These are phyloP conservation scores for Phytophthora cajani DNA, from an alignment of 352 stramenopile genomes.

Conservation along the genomic window DNA sequence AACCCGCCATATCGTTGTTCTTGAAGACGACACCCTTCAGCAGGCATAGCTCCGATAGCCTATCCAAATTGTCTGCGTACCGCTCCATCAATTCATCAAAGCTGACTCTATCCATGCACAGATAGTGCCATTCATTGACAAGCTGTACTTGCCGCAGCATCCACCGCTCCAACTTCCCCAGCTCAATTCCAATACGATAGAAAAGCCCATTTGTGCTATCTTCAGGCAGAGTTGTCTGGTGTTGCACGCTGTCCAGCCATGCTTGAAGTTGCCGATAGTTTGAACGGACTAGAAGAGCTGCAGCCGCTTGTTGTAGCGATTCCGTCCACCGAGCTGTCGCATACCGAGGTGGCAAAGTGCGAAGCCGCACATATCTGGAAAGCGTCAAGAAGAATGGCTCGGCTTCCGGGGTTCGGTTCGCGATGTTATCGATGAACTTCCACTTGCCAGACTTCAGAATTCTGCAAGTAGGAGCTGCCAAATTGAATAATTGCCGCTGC, in stretches of 20 bases:
- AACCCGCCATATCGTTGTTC: constrained; percentile 41
- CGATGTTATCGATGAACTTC: constrained; percentile 31
- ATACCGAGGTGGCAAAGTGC: constrained; percentile 24
- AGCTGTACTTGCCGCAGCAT: constrained; percentile 74
- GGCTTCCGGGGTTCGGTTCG: constrained; percentile 22
- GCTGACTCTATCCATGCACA: constrained; percentile 47
- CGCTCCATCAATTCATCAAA: constrained; percentile 61
- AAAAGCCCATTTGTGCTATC: constrained; percentile 25
- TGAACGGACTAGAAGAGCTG: constrained; percentile 30
- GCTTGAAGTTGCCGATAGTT: constrained; percentile 15
- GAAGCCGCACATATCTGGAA: constrained; percentile 27
- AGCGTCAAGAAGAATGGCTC: constrained; percentile 33
- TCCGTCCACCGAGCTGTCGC: constrained; percentile 27
- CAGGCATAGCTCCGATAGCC: constrained; percentile 57
- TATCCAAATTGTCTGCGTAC: constrained; percentile 55
- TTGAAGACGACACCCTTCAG: constrained; percentile 52
- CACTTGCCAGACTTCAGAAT: constrained; percentile 24
- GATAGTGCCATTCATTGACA: constrained; percentile 66
- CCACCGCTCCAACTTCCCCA: constrained; percentile 62
- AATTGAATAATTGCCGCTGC: constrained; percentile 35
- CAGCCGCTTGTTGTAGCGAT: constrained; percentile 32
- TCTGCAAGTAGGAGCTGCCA: constrained; percentile 21
- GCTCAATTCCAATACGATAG: constrained; percentile 40
- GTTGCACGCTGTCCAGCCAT: constrained; percentile 17
- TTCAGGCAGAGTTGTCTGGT: not conserved